Conservation (phyloP, 78 protist species). For the Dictyostelium firmibasis region DNA sequence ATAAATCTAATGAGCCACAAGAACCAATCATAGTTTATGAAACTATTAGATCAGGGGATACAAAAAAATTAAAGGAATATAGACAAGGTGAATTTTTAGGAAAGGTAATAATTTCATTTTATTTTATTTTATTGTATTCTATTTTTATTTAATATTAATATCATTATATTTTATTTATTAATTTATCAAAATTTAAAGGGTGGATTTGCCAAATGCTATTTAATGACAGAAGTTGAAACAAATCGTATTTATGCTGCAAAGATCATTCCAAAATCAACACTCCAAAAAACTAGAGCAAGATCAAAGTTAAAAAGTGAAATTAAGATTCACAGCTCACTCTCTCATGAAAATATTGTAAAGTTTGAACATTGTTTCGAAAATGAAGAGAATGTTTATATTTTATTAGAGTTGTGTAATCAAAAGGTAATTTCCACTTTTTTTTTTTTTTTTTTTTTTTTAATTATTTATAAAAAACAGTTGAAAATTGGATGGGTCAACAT, state of each 20-base stretch:
- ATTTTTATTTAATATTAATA: background rate
- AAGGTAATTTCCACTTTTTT: slow-evolving; percentile 70
- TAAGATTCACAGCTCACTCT: slow-evolving; percentile 91
- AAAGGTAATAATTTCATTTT: slow-evolving; percentile 4
- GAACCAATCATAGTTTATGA: slow-evolving; percentile 41
- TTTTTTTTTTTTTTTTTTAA: slow-evolving; percentile 69
- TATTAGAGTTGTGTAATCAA: slow-evolving; percentile 96
- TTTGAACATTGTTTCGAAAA: slow-evolving; percentile 94
- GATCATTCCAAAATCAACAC: slow-evolving; percentile 85
- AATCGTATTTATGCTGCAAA: slow-evolving; percentile 91
- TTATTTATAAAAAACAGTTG: no score
- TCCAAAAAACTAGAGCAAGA: slow-evolving; percentile 88
- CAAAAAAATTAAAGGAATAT: slow-evolving; percentile 3
- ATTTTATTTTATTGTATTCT: background rate
- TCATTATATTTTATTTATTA: background rate
- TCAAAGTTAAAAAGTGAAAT: slow-evolving; percentile 94
- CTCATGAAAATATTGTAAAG: slow-evolving; percentile 93
- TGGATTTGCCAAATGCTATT: slow-evolving; percentile 96
- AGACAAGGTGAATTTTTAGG: slow-evolving; percentile 75
- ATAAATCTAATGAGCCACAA: background rate
- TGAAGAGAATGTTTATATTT: slow-evolving; percentile 92
- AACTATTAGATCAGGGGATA: background rate
- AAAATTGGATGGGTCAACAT: background rate
- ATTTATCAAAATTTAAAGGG: slow-evolving; percentile 70
- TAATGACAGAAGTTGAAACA: slow-evolving; percentile 84